These are phyloP conservation scores for Acidomyces sp. DNA, from an alignment of 495 filamentous ascomycete genomes.

Conservation along the genomic window DNA sequence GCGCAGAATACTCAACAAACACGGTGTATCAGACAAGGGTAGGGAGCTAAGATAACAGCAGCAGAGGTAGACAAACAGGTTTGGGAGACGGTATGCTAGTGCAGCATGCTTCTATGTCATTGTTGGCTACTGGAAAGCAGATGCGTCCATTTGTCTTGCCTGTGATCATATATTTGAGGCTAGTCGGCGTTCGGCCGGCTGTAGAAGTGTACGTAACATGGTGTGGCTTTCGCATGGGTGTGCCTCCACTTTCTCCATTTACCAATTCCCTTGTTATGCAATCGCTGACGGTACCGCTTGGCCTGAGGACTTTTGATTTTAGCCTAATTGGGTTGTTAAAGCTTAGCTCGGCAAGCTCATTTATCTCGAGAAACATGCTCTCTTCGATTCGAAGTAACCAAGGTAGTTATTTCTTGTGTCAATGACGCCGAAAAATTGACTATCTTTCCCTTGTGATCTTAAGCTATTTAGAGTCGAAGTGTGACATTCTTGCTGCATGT, in stretches of 20 bases:
- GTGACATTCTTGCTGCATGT: no score
- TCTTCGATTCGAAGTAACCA: no score
- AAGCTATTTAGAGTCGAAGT: no score
- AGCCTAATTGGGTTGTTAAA: no score
- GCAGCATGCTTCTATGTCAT: not conserved
- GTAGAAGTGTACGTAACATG: conserved; percentile 6
- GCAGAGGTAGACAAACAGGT: not conserved
- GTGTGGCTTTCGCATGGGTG: not conserved
- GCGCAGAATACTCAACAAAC: not conserved
- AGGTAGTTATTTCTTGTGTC: no score
- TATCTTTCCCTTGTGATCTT: no score
- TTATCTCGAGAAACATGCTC: no score
- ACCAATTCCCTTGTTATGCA: not conserved
- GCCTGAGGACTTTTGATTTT: no score
- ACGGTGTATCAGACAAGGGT: not conserved
- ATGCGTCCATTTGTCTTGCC: not conserved
- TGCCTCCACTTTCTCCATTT: not conserved
- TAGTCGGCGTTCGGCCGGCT: conserved; percentile 14
- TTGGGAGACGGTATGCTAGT: not conserved
- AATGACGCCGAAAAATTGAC: no score
- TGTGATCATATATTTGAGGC: conserved; percentile 20
- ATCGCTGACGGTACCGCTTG: no score
- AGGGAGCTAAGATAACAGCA: not conserved
- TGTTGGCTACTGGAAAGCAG: not conserved
- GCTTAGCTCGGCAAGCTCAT: no score